Base-by-base conservation (phyloP, 257 asterid species). In the Przewalskia tangutica region DNA sequence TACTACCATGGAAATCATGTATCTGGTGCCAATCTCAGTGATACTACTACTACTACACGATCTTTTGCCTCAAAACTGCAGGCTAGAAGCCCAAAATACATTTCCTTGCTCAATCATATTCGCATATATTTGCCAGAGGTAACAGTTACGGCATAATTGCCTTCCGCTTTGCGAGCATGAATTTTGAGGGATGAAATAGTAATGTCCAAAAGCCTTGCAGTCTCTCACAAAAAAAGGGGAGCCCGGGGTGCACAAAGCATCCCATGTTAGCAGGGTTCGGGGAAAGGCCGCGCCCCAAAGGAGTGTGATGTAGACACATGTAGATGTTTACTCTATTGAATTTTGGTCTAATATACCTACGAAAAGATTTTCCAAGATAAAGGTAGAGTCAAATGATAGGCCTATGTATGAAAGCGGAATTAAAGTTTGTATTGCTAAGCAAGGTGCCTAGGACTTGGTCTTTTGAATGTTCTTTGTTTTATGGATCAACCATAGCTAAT, bases 71-170 rank as follows among this genome's bases (percentile, higher is more conserved):
- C 98, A 73, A 93, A 88, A 84, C 88, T 93, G 85, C 98, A 93
- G 91, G 94, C 98, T 78, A 89, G 98, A 86, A 93, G 97, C 84
- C 97, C 98, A 20, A 95, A 94, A 79, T 94, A 94, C 81, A 93
- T 91, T 71, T 95, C 99, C 54, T 87, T 94, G 91, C 97, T 95
- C 86, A 96, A 96, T 87, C 99, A 95, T 89, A 91, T 95, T 34
- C 97, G 99, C 20, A 95, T 95, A 83, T 94, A 94, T 85, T 90
- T 95, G 86, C 99, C 99, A 50, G 97, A 96, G 99, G 99, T 96
- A 90, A 83, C 85, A 23, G 60, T 48, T 23, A 7, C 10, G 34
- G 23, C 23, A 73, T 46, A 46, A 48, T 48, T 48, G 23, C 42
- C 62, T 46, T 73, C 79, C 56, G 7, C 38, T 48, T 71, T 50